Evolutionary conservation across 2,329 filamentous ascomycete genomes (phyloP), one percentile per base, ranked within the genome.

Genomic region (Helotiales sp.): DNA sequence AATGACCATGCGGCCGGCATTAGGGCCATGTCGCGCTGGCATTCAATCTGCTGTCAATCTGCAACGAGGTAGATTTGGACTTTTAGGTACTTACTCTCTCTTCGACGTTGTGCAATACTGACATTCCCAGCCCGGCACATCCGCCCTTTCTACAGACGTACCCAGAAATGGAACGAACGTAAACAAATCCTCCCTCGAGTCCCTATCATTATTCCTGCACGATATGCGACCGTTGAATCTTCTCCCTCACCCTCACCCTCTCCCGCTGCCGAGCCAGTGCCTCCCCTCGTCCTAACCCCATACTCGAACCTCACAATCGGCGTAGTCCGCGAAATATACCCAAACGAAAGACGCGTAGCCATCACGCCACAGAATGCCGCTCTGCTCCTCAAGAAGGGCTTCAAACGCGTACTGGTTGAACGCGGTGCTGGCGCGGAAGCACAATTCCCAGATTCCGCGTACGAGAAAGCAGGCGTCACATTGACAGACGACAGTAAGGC

Each of bases 361-460:
- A 81, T 96, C 55, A 93, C 90, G 0, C 92, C 92, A 1, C 85
- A 90, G 63, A 96, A 96, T 76, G 90, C 92, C 15, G 82, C 87
- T 1, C 77, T 96, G 1, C 76, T 96, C 1, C 83, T 93, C 62
- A 96, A 96, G 72, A 96, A 96, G 72, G 92, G 91, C 31, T 95
- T 91, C 71, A 81, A 80, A 31, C 84, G 85, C 61, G 83, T 96
- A 24, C 75, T 96, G 2, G 82, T 96, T 34, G 90, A 96, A 75
- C 84, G 85, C 19, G 90, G 90, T 34, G 91, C 91, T n/a, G 92
- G 92, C 9, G 78, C 81, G 48, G 81, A 85, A 62, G 90, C 92
- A 40, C 88, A 91, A 58, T 92, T 96, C 66, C 82, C 82, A 2
- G 91, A 96, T 63, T 79, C 86, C 36, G 90, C 86, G 31, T 96